Conservation (phyloP, 1,284 basidiomycete species). For the Mycena citricolor region DNA sequence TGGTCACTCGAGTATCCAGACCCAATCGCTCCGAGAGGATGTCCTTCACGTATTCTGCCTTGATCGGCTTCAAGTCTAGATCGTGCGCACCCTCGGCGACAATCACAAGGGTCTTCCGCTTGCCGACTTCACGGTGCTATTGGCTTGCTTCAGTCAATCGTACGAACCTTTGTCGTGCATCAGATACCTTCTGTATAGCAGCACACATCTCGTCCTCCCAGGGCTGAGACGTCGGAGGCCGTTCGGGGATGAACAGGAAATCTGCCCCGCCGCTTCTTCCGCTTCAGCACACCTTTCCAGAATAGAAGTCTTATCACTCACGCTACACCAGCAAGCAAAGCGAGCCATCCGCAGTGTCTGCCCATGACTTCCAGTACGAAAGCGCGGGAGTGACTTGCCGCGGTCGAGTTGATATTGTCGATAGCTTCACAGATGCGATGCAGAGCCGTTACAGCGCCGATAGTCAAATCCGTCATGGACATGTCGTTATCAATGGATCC, state of each 20-base stretch:
- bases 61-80: constrained; percentile 85
- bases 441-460: constrained; percentile 93
- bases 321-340: constrained; percentile 90
- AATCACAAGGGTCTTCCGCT: constrained; percentile 98
- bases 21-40: constrained; percentile 85
- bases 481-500: constrained; percentile 99
- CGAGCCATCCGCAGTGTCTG: constrained; percentile 96
- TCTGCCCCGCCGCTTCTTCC: constrained; percentile 82
- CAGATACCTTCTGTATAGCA: constrained; percentile 72
- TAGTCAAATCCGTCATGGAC: constrained; percentile 96
- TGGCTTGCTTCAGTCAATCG: constrained; percentile 3
- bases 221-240: constrained; percentile 73
- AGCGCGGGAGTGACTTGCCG: constrained; percentile 92
- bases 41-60: constrained; percentile 86
- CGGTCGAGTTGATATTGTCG: constrained; percentile 97
- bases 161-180: not conserved
- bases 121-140: constrained; percentile 88
- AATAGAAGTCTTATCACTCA: too few species aligned
- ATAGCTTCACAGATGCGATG: constrained; percentile 97
- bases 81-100: constrained; percentile 97
- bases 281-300: too few species aligned
- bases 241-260: constrained; percentile 96
- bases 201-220: constrained; percentile 95
- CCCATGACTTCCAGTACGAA: constrained; percentile 99
- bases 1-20: constrained; percentile 97